phyloP scores from a whole-genome alignment of 805 yeast species.

The Candida oleophila region DNA sequence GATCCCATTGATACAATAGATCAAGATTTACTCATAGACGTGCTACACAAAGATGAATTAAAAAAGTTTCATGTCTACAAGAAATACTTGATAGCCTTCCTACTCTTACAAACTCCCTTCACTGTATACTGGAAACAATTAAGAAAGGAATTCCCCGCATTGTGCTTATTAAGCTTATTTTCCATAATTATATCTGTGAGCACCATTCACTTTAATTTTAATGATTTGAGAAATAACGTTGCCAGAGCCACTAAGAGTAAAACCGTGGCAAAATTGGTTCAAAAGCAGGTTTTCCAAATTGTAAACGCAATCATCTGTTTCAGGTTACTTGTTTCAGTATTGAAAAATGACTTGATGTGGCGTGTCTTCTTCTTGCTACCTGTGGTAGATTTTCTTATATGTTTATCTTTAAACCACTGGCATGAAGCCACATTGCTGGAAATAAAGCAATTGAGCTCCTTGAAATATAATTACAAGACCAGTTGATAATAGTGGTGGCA shows the following conservation, averaged over 20 bases:
- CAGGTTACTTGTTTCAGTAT: not conserved
- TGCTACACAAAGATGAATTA: not conserved
- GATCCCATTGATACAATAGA: slow-evolving; percentile 4
- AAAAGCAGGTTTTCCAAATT: not conserved
- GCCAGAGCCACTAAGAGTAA: not conserved
- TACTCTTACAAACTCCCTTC: slow-evolving; percentile 4
- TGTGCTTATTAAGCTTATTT: not conserved
- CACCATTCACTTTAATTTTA: not conserved
- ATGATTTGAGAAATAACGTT: not conserved
- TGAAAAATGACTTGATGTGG: not conserved
- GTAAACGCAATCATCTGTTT: slow-evolving; percentile 1
- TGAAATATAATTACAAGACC: slow-evolving; percentile 18
- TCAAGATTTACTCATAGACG: slow-evolving; percentile 1
- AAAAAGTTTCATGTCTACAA: not conserved
- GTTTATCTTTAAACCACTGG: slow-evolving; percentile 10
- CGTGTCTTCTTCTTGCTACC: slow-evolving; percentile 8
- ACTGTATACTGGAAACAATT: slow-evolving; percentile 3
- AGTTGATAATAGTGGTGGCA: not conserved
- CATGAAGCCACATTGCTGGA: slow-evolving; percentile 7
- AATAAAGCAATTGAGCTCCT: slow-evolving; percentile 10
- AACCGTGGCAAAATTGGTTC: not conserved
- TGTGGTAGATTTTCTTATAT: slow-evolving; percentile 10
- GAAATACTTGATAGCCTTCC: not conserved
- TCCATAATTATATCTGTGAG: slow-evolving; percentile 2
- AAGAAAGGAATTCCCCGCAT: not conserved